Percentiles rank a stretch among this genome's conserved stretches.
Evolutionary conservation across 768 basidiomycete genomes (phyloP).

Genomic region (Podaxis carcinomalis): DNA sequence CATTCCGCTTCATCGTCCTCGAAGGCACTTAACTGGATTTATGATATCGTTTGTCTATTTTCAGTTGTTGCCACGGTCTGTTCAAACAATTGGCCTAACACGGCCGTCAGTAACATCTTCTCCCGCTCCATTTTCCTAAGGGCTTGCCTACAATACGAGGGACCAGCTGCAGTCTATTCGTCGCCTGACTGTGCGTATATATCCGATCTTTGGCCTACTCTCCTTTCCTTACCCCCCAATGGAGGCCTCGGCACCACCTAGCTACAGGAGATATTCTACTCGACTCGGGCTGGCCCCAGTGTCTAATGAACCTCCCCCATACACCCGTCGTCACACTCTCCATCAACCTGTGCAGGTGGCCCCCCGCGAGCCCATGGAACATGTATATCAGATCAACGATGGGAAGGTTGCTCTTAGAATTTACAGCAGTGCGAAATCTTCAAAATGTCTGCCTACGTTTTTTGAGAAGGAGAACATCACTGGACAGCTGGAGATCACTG

Average conservation of each 20-base stretch:
- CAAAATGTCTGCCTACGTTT: constrained; percentile 46
- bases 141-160: constrained; percentile 23
- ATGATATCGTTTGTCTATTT: constrained; percentile 13
- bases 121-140: constrained; percentile 11
- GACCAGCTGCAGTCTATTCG: constrained; percentile 12
- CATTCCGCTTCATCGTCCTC: constrained; percentile 2
- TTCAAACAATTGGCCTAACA: constrained; percentile 17
- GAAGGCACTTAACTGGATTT: constrained; percentile 10
- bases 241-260: constrained; percentile 46
- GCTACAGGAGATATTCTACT: constrained; percentile 45
- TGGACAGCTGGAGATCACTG: constrained; percentile 40
- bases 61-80: not conserved
- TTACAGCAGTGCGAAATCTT: constrained; percentile 48
- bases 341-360: constrained; percentile 30
- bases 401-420: constrained; percentile 41
- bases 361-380: constrained; percentile 44
- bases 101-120: not conserved
- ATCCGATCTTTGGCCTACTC: constrained; percentile 4
- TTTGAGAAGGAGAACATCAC: constrained; percentile 52
- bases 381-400: constrained; percentile 37
- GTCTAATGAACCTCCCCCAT: constrained; percentile 44
- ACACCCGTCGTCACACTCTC: constrained; percentile 44
- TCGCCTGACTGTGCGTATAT: constrained; percentile 10
- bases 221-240: constrained; percentile 24
- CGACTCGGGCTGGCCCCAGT: constrained; percentile 47